Base-by-base conservation (phyloP, 1,284 basidiomycete species). In the Phlebopus sp. region DNA sequence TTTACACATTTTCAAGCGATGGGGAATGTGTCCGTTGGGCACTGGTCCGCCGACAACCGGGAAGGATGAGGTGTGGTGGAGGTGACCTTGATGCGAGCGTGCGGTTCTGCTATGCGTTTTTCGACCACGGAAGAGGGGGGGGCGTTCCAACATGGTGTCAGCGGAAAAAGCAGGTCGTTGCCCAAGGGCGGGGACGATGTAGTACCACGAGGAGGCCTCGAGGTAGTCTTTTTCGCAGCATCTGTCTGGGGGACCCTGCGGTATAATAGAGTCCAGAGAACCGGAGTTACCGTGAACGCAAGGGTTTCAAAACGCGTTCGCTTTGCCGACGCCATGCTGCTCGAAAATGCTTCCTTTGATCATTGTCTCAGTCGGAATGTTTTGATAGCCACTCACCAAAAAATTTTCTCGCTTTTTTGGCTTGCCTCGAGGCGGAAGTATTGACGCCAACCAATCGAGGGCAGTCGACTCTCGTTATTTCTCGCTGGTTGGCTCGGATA, bases 191-290 rank as follows among this genome's bases (percentile, higher is more conserved):
- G 50, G 54, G 32, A 37, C 27, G 27, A 21, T 43, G 4, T 4
- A 14, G 40, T n/a, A 35, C 30, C 62, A 62, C 43, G 60, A 54
- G 60, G 61, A n/a, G 1, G 37, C 60, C 63, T 51, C 49, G 59
- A 64, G 63, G 27, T 8, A 5, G 27, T 29, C 27, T 29, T 29
- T 23, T 29, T 29, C 27, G 60, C 48, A 43, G 37, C 34, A 29
- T 23, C 21, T 23, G 21, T 23, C 38, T 23, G 7, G 37, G 43
- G 21, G 21, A 23, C 21, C 21, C 21, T 23, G 21, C 45, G 52
- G 44, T 47, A 10, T 50, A 48, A 30, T 37, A 25, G 14, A 46
- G 7, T 49, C 50, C 50, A 52, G 25, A 41, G 17, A 43, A 38
- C 15, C 43, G 41, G 51, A 37, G 55, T 51, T 45, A 36, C 13